Base-by-base conservation (phyloP, 306 rosid genomes). In the Myrica gale region DNA sequence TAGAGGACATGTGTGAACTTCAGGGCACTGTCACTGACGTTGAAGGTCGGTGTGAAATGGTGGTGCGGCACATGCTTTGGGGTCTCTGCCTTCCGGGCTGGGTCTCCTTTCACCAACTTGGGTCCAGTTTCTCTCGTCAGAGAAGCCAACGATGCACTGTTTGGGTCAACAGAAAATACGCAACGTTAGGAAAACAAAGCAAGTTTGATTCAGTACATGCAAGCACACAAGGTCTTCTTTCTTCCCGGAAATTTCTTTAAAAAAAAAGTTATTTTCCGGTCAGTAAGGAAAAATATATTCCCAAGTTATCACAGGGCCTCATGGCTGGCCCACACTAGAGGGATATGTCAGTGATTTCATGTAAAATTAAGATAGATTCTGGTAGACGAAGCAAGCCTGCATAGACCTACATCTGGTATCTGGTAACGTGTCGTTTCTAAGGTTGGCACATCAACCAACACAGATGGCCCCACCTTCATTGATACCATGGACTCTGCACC, bases 111-210 rank as follows among this genome's bases (percentile, higher is more conserved):
- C 89, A 92, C 98, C 73, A 94, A 80, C 52, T 89, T 90, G 0
- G 98, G 98, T 46, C 98, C 98, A 1, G 88, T 94, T 81, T 90
- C 98, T 79, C 98, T 87, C 0, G 97, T 92, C 78, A 92, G 83
- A 12, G 98, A 94, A 8, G 98, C 97, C 82, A 94, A 82, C 0
- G 98, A 94, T 12, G 98, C 98, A 81, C 98, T 94, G 70, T 66
- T 66, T 12, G 17, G 17, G 13, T 37, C 50, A 66, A 9, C 23
- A 3, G 5, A 17, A 7, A 1, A 17, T 5, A 21, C 39, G 15
- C 9, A 2, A 21, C 6, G 9, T 57, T 57, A n/a, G 20, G 7
- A 17, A 6, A 54, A 54, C 15, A 1, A 54, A 54, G 52, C 51
- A 46, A 11, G 4, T 47, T 4, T 9, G 15, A 10, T 2, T 32